Evolutionary conservation across 805 yeast genomes (phyloP), one percentile per base, ranked within the genome.

Genomic region (Aciculoconidium aculeatum): DNA sequence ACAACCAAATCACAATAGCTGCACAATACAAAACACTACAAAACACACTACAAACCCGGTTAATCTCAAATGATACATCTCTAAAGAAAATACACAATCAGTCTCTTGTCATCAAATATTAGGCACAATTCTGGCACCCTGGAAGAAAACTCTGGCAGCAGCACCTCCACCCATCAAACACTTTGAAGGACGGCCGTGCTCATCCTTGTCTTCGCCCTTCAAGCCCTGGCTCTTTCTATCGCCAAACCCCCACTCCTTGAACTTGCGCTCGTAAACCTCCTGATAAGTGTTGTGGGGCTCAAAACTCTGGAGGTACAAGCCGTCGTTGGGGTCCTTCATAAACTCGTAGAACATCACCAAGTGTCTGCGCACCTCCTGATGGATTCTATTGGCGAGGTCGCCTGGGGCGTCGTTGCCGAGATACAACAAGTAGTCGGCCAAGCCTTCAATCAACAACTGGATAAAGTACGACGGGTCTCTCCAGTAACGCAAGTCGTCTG

Each of bases 71-170:
- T 20, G 23, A 10, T 6, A 7, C n/a, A n/a, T n/a, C n/a, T n/a
- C n/a, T n/a, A n/a, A n/a, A n/a, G 6, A 10, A 20, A 20, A 24
- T 13, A 24, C 12, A 23, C 25, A 23, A 12, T 23, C 11, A 11
- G 11, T 4, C 15, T 17, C 9, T 6, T 7, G 14, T 16, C 23
- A 41, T 11, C 36, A 35, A 21, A 56, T 46, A 25, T 46, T 41
- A 6, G 63, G 61, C 10, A 64, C 55, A 1, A 75, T 56, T 41
- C 85, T 60, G 5, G 79, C 84, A 21, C 77, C 77, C 51, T 78
- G 83, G 54, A 77, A 72, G 55, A 77, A 78, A 4, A 73, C 66
- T 44, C 85, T 66, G 4, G 85, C 84, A 7, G 85, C 86, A 10
- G 82, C 61, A 10, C 74, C 85, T 27, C 65, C 60, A 3, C 78